Evolutionary conservation across 1,139 yeast species (phyloP), one percentile per base, ranked within the genome.

Genomic region (Pichia sp.): DNA sequence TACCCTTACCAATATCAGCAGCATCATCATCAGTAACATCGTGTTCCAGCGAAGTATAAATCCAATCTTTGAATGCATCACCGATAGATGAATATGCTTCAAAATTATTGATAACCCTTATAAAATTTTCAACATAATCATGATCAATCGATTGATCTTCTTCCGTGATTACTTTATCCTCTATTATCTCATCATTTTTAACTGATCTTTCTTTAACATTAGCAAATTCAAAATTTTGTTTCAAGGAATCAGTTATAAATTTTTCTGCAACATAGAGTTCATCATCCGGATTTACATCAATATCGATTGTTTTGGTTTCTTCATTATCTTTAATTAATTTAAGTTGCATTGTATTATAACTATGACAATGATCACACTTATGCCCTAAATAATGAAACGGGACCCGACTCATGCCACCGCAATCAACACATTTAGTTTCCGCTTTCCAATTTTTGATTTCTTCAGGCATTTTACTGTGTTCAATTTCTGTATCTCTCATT

Each of bases 311-410:
- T 11, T 38, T 28, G n/a, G 35, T 31, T 37, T 47, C 52, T 9
- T 37, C 51, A 4, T 41, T 52, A 27, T 47, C 51, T 47, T 62
- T 62, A 23, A 59, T 41, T 24, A 86, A 61, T 57, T 77, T 78
- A 42, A 80, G 56, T 60, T 86, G 92, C 49, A 79, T 80, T 1
- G 97, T 89, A 62, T 89, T 89, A 63, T 87, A 89, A 57, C 95
- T 84, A 52, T 76, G 74, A 64, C 97, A 89, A 60, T 83, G 87
- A 52, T 79, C 82, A 64, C 97, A 90, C 61, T 84, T 85, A 51
- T 87, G 70, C 1, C 97, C 97, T 54, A 90, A 64, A 42, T 89
- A 82, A 64, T 90, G 97, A 63, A 85, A 90, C 6, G 76, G 67
- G 22, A 83, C 83, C 51, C 80, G 78, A 30, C 89, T 78, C 63